Base-by-base conservation (phyloP, 768 basidiomycete genomes). In the Cystofilobasidium macerans region DNA sequence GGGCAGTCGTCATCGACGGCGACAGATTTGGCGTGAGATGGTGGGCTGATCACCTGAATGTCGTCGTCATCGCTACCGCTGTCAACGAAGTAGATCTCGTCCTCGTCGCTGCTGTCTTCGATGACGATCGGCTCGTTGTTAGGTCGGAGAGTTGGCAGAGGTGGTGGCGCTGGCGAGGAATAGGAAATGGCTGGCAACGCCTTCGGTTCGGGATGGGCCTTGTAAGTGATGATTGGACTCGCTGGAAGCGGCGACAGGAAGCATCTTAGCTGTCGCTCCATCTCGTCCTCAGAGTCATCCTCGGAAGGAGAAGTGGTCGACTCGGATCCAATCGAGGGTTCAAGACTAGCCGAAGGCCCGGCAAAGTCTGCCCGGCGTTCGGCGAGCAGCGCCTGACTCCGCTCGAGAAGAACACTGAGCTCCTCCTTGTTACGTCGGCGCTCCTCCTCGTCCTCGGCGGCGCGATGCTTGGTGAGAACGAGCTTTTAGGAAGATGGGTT, bases 391-490 rank as follows among this genome's bases (percentile, higher is more conserved):
- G 86, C 85, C 0, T 88, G 88, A 40, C 89, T 93, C 71, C 93
- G 87, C 75, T 90, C 84, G 54, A 97, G 79, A 69, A 97, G 89
- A 5, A 86, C 88, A 74, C 93, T 88, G 26, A 97, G 80, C 76
- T 95, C 92, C 69, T 86, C 84, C 68, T 86, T 86, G 0, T 92
- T 89, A 7, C 85, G 80, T 36, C 83, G 81, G 69, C 84, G 80
- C 74, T 92, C 87, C 75, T 95, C 91, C 22, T 80, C 85, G 72
- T 88, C 87, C 16, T 79, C 77, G 60, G 79, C 80, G 47, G 82
- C 77, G 40, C 86, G 79, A 68, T 84, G 81, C 71, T 70, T 65
- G 1, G 71, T 72, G 32, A 73, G 69, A 13, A 75, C 66, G 30
- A 75, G 67, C 69, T 66, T 18, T n/a, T n/a, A n/a, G n/a, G n/a